Base-by-base conservation (phyloP, 2,329 filamentous ascomycete species). In the Fusarium poae region DNA sequence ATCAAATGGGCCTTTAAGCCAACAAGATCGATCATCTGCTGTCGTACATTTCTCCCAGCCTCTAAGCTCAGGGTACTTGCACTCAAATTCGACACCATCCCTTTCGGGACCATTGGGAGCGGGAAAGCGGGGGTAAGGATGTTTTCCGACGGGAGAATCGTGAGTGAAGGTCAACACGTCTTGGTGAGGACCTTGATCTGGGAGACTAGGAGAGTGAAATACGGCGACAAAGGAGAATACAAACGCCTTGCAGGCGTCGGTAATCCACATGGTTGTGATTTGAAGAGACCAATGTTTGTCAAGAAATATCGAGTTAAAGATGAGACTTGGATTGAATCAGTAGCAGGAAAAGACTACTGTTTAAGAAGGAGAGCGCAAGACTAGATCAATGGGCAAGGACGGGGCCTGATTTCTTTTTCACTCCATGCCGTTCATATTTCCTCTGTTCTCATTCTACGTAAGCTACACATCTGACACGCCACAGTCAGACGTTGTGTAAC, bases 191-290 rank as follows among this genome's bases (percentile, higher is more conserved):
- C 44, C 56, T 1, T 61, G 3, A 6, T 35, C 20, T 15, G 56
- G 23, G 5, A 53, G 20, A 4, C 25, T 23, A 2, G 58, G 56
- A 10, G 35, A 53, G 39, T 61, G 32, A 5, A 62, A 62, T 18
- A 53, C 44, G 7, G 58, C 56, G 8, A 62, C 56, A 4, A 62
- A 53, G 5, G 35, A 44, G 4, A 62, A 10, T 5, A 61, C 25
- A 7, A 53, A 29, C 25, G 58, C 56, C 27, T 62, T 62, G 13
- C 58, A 62, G 16, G 37, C 39, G 18, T 62, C 56, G 7, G 44
- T 44, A 20, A 62, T 53, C 56, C 58, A 62, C 58, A 62, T 61
- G 3, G 21, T 44, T 21, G 7, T 23, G 3, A 15, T 34, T 0
- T 6, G 2, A 2, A 25, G 29, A n/a, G n/a, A 39, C 11, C 5